phyloP scores from a whole-genome alignment of 2,329 filamentous ascomycete species.

The Colletotrichum cordylinicola region DNA sequence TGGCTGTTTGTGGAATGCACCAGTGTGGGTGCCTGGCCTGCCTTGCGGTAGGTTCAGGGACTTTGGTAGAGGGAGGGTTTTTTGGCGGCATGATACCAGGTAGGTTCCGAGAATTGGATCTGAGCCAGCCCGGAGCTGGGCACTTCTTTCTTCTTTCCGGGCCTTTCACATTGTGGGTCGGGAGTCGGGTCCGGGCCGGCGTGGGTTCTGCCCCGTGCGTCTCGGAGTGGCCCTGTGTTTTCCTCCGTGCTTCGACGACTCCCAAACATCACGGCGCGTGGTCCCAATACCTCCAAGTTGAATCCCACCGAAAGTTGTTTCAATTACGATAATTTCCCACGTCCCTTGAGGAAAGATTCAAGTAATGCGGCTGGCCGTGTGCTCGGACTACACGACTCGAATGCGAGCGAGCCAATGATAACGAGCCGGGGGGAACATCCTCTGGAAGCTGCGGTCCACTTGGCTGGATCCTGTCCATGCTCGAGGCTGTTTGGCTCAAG shows the following conservation, averaged over 20 bases:
- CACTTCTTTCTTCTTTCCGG: too few species aligned
- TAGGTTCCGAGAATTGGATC: too few species aligned
- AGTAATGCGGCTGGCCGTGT: not conserved
- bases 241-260: not conserved
- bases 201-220: not conserved
- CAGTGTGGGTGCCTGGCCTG: not conserved
- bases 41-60: not conserved
- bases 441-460: not conserved
- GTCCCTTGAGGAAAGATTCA: accelerated
- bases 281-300: accelerated
- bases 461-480: not conserved
- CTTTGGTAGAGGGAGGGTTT: not conserved
- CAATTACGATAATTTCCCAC: not conserved
- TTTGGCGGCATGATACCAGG: not conserved
- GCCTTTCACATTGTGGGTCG: not conserved
- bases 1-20: not conserved
- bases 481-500: not conserved
- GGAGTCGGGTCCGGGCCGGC: not conserved
- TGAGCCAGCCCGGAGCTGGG: too few species aligned
- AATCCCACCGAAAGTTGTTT: not conserved
- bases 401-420: not conserved
- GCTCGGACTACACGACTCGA: not conserved
- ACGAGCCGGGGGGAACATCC: not conserved
- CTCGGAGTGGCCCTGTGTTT: not conserved
- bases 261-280: accelerated